These are phyloP conservation scores for Cyclotella baltica DNA, from an alignment of 108 stramenopile genomes.

Conservation along the genomic window DNA sequence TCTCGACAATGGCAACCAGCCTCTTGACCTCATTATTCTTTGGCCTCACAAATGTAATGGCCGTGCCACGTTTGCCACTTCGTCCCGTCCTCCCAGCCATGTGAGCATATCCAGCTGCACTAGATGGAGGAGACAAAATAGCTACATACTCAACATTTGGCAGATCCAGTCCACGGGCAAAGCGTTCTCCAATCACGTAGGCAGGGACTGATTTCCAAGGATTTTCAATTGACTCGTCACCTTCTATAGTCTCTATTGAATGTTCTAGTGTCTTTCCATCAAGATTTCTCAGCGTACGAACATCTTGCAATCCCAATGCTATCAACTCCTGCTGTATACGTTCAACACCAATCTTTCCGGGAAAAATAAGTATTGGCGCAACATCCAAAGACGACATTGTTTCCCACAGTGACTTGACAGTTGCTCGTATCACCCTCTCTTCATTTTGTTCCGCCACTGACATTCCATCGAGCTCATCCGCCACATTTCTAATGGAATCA, in stretches of 20 bases:
- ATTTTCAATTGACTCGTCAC: background rate
- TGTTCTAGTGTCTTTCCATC: constrained; percentile 15
- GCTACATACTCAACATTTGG: constrained; percentile 65
- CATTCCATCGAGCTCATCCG: constrained; percentile 5
- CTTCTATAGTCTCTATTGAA: background rate
- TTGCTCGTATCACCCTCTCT: constrained; percentile 33
- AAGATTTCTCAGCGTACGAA: constrained; percentile 54
- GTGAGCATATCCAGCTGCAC: constrained; percentile 76
- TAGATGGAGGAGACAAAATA: constrained; percentile 65
- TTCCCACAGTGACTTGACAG: constrained; percentile 40
- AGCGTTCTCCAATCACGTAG: constrained; percentile 69
- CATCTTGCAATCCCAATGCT: constrained; percentile 49
- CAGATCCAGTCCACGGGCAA: constrained; percentile 78
- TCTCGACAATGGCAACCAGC: constrained; percentile 59
- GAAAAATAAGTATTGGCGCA: constrained; percentile 67
- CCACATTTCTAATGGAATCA: background rate
- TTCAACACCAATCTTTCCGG: constrained; percentile 69
- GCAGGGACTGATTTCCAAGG: constrained; percentile 55
- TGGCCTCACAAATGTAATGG: constrained; percentile 56
- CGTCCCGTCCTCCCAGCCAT: constrained; percentile 81
- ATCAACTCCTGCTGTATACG: constrained; percentile 49
- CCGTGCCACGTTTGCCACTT: constrained; percentile 52
- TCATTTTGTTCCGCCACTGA: constrained; percentile 46
- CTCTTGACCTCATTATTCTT: constrained; percentile 51
- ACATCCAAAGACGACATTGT: constrained; percentile 39